A percentile compares a stretch with the other conserved stretches of the same genome.
These are phyloP conservation scores for Graphium sp. DNA, from an alignment of 2,329 filamentous ascomycete species.

Conservation along the genomic window DNA sequence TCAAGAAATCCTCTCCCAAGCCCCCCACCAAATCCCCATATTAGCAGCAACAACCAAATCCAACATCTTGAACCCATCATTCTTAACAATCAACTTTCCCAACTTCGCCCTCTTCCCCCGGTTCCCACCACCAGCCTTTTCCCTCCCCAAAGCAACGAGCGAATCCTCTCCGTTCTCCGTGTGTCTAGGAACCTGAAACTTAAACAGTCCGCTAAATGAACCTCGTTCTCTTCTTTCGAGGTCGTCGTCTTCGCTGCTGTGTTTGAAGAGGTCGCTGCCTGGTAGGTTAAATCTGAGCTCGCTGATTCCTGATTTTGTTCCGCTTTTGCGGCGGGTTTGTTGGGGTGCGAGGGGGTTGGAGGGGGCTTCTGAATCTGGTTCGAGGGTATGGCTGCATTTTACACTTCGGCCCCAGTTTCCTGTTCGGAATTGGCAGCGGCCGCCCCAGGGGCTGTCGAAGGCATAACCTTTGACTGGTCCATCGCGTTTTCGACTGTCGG, in stretches of 20 bases:
- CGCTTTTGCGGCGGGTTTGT: constrained; percentile 13
- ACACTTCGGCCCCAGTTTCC: constrained; percentile 59
- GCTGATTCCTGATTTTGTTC: constrained; percentile 37
- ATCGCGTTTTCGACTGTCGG: constrained; percentile 3
- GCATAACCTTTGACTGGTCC: constrained; percentile 42
- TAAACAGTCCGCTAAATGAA: constrained; percentile 25
- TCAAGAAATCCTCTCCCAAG: constrained; percentile 48
- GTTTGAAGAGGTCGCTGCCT: constrained; percentile 28
- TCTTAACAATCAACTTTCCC: constrained; percentile 78
- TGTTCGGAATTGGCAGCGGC: constrained; percentile 71
- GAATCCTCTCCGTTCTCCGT: constrained; percentile 20
- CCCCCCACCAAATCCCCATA: constrained; percentile 84
- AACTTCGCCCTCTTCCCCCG: constrained; percentile 79
- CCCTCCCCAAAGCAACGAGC: constrained; percentile 49
- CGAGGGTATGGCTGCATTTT: constrained; percentile 57
- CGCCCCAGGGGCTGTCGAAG: constrained; percentile 77
- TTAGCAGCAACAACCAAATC: constrained; percentile 85
- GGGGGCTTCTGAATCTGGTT: constrained; percentile 16
- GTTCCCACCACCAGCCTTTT: constrained; percentile 74
- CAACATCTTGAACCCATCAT: constrained; percentile 89
- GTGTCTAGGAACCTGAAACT: constrained; percentile 17
- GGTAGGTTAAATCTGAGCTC: constrained; percentile 86
- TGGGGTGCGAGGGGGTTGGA: constrained; percentile 25
- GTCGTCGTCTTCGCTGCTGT: constrained; percentile 15
- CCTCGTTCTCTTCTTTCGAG: too few relatives aligned